phyloP scores from a whole-genome alignment of 2,329 filamentous ascomycete genomes.

The Fusarium stilboides region DNA sequence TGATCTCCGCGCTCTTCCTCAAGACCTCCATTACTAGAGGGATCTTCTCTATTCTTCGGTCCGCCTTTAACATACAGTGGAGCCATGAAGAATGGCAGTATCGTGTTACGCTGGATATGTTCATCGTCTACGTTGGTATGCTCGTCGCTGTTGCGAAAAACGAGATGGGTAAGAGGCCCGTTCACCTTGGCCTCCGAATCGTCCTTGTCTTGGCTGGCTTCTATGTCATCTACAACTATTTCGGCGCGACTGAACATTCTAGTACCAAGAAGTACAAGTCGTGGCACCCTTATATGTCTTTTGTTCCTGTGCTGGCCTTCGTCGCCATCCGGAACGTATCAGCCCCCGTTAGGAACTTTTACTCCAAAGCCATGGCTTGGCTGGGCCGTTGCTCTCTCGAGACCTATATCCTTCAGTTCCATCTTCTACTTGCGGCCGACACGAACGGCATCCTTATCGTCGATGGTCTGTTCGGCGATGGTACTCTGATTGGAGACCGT shows the following conservation, averaged over 20 bases:
- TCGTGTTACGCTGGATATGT: constrained; percentile 66
- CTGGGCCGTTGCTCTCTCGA: constrained; percentile 71
- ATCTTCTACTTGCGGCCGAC: constrained; percentile 73
- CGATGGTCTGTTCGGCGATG: constrained; percentile 23
- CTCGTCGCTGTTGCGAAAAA: constrained; percentile 40
- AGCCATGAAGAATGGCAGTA: constrained; percentile 64
- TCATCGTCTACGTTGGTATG: constrained; percentile 69
- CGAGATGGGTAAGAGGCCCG: constrained; percentile 18
- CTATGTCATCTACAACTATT: constrained; percentile 48
- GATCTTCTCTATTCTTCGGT: constrained; percentile 50
- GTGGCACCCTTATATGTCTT: constrained; percentile 67
- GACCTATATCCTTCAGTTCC: constrained; percentile 71
- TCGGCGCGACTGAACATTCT: constrained; percentile 33
- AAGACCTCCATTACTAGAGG: constrained; percentile 20
- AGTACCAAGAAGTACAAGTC: constrained; percentile 58
- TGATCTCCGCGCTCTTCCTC: constrained; percentile 50
- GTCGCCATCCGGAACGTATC: constrained; percentile 65
- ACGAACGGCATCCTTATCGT: constrained; percentile 60
- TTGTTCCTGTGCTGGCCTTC: constrained; percentile 67
- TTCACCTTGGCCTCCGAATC: constrained; percentile 9
- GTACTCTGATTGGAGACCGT: constrained; percentile 26
- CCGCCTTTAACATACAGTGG: constrained; percentile 63
- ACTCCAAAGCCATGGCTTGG: constrained; percentile 62
- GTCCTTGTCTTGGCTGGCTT: constrained; percentile 3
- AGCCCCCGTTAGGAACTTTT: constrained; percentile 12